phyloP scores from a whole-genome alignment of 805 yeast species.

The Debaryomyces maramus region DNA sequence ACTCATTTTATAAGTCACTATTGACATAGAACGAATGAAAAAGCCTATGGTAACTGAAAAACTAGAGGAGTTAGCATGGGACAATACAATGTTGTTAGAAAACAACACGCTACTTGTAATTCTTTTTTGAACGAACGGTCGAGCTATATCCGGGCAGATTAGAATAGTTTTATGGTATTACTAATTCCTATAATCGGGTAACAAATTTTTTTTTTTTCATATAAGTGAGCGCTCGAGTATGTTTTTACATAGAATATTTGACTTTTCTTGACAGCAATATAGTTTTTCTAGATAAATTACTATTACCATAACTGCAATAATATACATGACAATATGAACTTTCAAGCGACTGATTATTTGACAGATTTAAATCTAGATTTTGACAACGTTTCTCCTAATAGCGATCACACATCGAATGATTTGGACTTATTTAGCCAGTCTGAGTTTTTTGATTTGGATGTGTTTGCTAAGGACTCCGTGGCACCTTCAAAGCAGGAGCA shows the following conservation, averaged over 20 bases:
- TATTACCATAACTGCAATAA: too few species aligned
- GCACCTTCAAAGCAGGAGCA: conserved; percentile 9
- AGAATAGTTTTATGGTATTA: too few species aligned
- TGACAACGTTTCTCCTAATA: conserved; percentile 16
- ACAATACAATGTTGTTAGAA: too few species aligned
- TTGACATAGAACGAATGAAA: too few species aligned
- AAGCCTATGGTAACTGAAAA: too few species aligned
- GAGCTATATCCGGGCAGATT: too few species aligned
- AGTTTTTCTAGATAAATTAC: not conserved
- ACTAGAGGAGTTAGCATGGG: too few species aligned
- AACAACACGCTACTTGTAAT: too few species aligned
- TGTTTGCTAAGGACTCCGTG: conserved; percentile 19
- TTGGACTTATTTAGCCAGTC: conserved; percentile 41
- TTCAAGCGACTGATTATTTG: conserved; percentile 43
- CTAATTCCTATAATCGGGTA: too few species aligned
- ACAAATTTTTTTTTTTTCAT: not conserved
- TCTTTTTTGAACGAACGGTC: too few species aligned
- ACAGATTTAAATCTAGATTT: conserved; percentile 41
- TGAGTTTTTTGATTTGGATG: conserved; percentile 43
- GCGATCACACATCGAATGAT: conserved; percentile 20
- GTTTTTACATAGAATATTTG: not conserved
- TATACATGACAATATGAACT: conserved; percentile 29
- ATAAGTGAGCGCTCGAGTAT: not conserved
- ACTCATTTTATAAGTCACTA: too few species aligned
- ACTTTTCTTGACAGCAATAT: not conserved